Evolutionary conservation across 768 basidiomycete genomes (phyloP), one percentile per base, ranked within the genome.

Genomic region (Leccinum arenicola): DNA sequence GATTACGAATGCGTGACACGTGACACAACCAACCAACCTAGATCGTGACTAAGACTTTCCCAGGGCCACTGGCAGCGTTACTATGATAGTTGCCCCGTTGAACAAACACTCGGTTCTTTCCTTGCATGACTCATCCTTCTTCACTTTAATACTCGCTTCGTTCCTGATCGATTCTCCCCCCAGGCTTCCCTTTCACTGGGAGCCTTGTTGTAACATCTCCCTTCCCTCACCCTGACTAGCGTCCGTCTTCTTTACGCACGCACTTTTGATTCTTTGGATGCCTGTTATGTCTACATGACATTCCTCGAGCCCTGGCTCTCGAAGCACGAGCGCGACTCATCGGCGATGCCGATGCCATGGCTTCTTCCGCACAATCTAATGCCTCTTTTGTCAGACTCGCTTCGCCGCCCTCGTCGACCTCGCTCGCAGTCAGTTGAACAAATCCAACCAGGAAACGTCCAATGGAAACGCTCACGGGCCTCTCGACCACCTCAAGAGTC

Each of bases 181-280:
- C 54, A 88, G 88, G 88, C 66, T 90, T 43, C 88, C 89, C 7
- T 87, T 91, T 68, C 89, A 89, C 67, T 88, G 84, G 84, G 89
- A 90, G 66, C 49, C 67, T 68, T 90, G 4, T 76, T 90, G 23
- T 90, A 25, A 85, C 75, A 70, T 89, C 49, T 74, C 86, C 10
- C 80, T 90, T 31, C 17, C 87, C 88, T 7, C 87, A 88, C 31
- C 31, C 31, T 10, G 74, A 87, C 81, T 1, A 80, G 88, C 80
- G 88, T 84, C 57, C 52, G 75, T 73, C 35, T 40, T 27, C 53
- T 35, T 10, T 43, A 29, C 55, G 12, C 40, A 3, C 45, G n/a
- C 40, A 43, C 27, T 48, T 23, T 40, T 52, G 36, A 15, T 31
- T 31, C 48, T 53, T 50, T 66, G 88, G 89, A 87, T 51, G 87